Evolutionary conservation across 116 monocot genomes (phyloP).

Genomic region (Papilionanthe hybrid): DNA sequence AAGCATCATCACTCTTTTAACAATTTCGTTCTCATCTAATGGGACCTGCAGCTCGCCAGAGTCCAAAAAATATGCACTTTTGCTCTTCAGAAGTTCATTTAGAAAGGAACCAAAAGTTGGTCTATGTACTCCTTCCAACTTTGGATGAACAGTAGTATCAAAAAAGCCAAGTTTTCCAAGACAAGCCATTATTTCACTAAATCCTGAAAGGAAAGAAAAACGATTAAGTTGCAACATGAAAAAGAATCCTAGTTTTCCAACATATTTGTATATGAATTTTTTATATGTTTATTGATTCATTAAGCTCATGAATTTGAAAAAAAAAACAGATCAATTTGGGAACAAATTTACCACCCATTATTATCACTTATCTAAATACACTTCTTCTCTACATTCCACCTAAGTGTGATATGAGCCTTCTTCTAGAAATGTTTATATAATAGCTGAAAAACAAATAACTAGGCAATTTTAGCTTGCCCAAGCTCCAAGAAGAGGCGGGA

Average conservation of each 20-base stretch:
- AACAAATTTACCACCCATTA: not conserved
- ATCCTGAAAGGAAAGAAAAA: slow-evolving; percentile 43
- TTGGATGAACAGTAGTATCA: slow-evolving; percentile 51
- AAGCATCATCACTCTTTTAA: slow-evolving; percentile 33
- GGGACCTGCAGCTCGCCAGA: not conserved
- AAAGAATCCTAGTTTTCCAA: no score
- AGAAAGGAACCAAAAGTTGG: slow-evolving; percentile 65
- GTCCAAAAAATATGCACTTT: not conserved
- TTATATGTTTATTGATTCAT: not conserved
- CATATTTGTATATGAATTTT: no score
- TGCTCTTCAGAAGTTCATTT: slow-evolving; percentile 37
- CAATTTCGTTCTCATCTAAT: slow-evolving; percentile 49
- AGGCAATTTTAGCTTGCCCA: no score
- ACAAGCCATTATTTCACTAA: slow-evolving; percentile 88
- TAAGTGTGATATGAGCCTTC: not conserved
- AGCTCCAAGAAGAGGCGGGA: no score
- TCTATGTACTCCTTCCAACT: slow-evolving; percentile 39
- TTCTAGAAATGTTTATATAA: no score
- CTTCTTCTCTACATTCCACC: not conserved
- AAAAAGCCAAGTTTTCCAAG: slow-evolving; percentile 86
- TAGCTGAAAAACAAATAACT: no score
- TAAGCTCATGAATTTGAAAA: not conserved
- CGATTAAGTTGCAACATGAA: not conserved
- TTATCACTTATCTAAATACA: not conserved
- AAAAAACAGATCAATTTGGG: not conserved